Evolutionary conservation across 1,284 basidiomycete species (phyloP).

Genomic region (Boletus hoseneyae): DNA sequence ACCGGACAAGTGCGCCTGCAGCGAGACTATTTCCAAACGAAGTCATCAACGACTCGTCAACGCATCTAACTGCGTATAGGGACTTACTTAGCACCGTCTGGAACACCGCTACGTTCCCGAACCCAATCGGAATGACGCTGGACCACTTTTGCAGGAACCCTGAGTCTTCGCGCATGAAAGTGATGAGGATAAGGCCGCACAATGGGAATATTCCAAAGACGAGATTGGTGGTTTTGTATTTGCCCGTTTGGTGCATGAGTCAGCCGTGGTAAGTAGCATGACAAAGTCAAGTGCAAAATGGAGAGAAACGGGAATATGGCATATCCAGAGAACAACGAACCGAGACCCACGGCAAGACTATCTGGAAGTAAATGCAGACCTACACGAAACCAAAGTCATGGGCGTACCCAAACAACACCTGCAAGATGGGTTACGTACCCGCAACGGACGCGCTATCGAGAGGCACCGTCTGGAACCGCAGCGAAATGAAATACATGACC

Average conservation of each 20-base stretch:
- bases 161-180: constrained; percentile 22
- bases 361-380: constrained; percentile 21
- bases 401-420: background rate
- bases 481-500: too few species aligned
- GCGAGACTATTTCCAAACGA: constrained; percentile 10
- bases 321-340: constrained; percentile 21
- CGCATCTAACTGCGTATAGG: too few species aligned
- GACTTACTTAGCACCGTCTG: constrained; percentile 21
- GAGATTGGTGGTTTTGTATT: constrained; percentile 19
- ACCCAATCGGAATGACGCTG: constrained; percentile 22
- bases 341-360: constrained; percentile 22
- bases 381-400: background rate
- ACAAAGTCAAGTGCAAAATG: too few species aligned
- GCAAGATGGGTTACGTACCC: constrained; percentile 32
- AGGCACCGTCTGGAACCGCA: constrained; percentile 40
- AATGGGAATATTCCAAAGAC: constrained; percentile 21
- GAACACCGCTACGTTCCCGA: constrained; percentile 23
- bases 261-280: too few species aligned
- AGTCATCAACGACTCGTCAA: background rate
- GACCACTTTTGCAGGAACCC: constrained; percentile 23
- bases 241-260: constrained; percentile 16
- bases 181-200: constrained; percentile 19
- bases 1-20: constrained; percentile 23
- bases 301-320: too few species aligned
- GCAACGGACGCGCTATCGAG: constrained; percentile 27